Percentiles rank a stretch among this genome's conserved stretches.
Evolutionary conservation across 2,329 filamentous ascomycete genomes (phyloP).

Genomic region (Claviceps cyperi): DNA sequence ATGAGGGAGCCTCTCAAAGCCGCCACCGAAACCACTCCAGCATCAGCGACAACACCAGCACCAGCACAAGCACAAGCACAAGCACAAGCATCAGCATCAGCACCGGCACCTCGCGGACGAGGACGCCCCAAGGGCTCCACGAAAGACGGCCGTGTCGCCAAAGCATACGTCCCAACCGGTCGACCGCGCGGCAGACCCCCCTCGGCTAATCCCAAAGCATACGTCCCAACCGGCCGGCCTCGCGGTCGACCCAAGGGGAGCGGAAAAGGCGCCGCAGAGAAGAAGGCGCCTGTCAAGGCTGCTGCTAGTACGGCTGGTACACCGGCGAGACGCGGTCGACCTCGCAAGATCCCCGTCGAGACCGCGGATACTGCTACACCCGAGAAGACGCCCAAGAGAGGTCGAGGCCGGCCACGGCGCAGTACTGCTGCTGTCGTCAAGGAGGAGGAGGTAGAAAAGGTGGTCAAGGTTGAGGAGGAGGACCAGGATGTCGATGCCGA

Average conservation of each 20-base stretch:
- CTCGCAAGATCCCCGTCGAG: constrained; percentile 14
- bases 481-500: constrained; percentile 9
- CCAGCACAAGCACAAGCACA: no score
- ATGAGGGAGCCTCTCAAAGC: constrained; percentile 1
- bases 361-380: constrained; percentile 9
- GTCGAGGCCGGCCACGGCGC: constrained; percentile 2
- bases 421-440: neutral
- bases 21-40: neutral
- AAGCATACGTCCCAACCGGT: constrained; percentile 23
- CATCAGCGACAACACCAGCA: no score
- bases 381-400: constrained; percentile 9
- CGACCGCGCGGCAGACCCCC: constrained; percentile 30
- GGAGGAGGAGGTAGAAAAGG: neutral
- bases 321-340: constrained; percentile 15
- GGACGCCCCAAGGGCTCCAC: constrained; percentile 1
- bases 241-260: constrained; percentile 33
- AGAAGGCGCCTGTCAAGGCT: constrained; percentile 7
- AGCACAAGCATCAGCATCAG: no score
- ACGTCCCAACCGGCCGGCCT: constrained; percentile 26
- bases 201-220: constrained; percentile 17
- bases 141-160: constrained; percentile 13
- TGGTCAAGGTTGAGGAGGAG: neutral
- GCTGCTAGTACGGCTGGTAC: constrained; percentile 6
- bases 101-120: constrained; percentile 1
- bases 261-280: constrained; percentile 15